phyloP scores from a whole-genome alignment of 176 grass and related monocot species.

The Aegilops longissima region DNA sequence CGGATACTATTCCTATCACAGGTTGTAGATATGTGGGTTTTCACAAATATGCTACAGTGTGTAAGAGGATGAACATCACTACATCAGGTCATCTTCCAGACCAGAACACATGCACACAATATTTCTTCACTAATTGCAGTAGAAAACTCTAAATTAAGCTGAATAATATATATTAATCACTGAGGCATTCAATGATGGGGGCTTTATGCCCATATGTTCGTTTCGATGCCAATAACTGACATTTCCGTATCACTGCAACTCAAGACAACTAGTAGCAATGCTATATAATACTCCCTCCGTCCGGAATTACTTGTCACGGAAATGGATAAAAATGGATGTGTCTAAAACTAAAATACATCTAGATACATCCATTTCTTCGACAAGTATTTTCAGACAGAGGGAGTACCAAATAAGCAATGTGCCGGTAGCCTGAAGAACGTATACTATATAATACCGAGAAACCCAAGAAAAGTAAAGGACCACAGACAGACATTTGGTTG shows the following conservation, averaged over 20 bases:
- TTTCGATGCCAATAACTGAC: background rate
- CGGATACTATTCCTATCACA: background rate
- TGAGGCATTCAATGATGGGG: background rate
- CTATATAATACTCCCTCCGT: no score
- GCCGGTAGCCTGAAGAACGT: background rate
- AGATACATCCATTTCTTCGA: no score
- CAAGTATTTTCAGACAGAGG: no score
- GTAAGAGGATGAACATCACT: background rate
- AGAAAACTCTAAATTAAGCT: background rate
- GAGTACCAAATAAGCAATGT: background rate
- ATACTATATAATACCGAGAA: background rate
- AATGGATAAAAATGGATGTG: no score
- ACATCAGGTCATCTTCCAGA: background rate
- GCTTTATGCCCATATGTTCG: background rate
- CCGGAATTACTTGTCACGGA: no score
- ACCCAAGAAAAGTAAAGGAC: slow-evolving; percentile 18
- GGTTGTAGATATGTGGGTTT: background rate
- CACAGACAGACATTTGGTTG: slow-evolving; percentile 24
- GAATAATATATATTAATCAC: background rate
- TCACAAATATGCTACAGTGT: background rate
- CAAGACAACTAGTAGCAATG: background rate
- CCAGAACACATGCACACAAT: background rate
- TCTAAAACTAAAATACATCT: no score
- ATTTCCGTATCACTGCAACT: background rate
- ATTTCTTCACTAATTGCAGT: slow-evolving; percentile 1